phyloP scores from a whole-genome alignment of 768 basidiomycete genomes.

The Suillus discolor region DNA sequence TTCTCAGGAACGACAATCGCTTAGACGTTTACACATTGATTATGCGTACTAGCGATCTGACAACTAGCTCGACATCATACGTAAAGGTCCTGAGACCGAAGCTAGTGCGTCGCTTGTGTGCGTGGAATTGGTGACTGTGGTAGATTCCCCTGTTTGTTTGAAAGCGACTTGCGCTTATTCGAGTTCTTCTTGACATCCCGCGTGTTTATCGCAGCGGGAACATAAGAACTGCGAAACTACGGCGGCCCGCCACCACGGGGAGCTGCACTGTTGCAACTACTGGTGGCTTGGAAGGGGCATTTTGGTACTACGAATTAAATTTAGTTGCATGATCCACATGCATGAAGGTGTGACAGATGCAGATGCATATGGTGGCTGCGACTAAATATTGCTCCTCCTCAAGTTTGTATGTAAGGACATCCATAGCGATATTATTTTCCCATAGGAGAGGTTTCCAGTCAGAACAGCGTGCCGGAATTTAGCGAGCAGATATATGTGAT shows the following conservation, averaged over 20 bases:
- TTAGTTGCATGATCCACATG: not conserved
- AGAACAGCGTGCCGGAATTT: not conserved
- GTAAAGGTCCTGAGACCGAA: not conserved
- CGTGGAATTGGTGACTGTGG: not conserved
- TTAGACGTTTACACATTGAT: not conserved
- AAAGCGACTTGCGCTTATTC: not conserved
- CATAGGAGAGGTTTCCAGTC: not conserved
- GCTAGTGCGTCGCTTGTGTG: not conserved
- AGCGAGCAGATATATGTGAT: not conserved
- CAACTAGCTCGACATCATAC: not conserved
- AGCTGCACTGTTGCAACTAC: not conserved
- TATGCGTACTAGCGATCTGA: not conserved
- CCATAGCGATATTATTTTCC: not conserved
- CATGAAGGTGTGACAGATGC: not conserved
- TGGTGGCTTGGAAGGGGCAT: not conserved
- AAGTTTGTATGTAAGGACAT: not conserved
- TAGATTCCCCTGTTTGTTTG: not conserved
- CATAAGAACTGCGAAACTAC: not conserved
- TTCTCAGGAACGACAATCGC: not conserved
- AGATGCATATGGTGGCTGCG: not conserved
- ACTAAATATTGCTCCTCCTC: not conserved
- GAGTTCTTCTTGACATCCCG: not conserved
- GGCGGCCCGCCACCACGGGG: not conserved
- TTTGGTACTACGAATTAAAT: not conserved
- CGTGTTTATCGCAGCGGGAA: not conserved